phyloP scores from a whole-genome alignment of 2,329 filamentous ascomycete species.

The Diaporthe sp. region DNA sequence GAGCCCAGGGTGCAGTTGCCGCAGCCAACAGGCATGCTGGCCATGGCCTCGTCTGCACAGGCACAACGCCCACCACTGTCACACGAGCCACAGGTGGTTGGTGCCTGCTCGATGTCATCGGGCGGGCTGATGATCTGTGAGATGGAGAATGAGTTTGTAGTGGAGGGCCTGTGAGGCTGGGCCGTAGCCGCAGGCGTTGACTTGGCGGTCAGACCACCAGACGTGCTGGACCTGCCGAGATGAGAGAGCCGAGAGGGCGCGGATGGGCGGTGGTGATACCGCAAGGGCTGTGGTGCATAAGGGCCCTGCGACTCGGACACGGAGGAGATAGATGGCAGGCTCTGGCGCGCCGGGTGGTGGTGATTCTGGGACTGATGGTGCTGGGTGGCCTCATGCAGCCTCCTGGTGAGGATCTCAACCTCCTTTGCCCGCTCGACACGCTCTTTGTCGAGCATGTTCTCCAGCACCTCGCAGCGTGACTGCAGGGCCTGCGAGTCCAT shows the following conservation, averaged over 20 bases:
- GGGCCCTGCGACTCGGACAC: slow-evolving; percentile 32
- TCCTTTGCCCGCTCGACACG: slow-evolving; percentile 57
- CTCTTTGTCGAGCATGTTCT: slow-evolving; percentile 73
- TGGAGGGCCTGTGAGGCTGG: slow-evolving; percentile 44
- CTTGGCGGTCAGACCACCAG: slow-evolving; percentile 33
- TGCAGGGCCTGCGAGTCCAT: slow-evolving; percentile 75
- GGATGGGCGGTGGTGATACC: slow-evolving; percentile 39
- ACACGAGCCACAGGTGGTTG: slow-evolving; percentile 69
- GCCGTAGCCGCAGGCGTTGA: slow-evolving; percentile 35
- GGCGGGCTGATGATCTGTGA: slow-evolving; percentile 70
- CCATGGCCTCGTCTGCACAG: slow-evolving; percentile 70
- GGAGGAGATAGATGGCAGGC: slow-evolving; percentile 38
- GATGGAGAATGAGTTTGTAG: slow-evolving; percentile 60
- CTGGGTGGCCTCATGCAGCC: slow-evolving; percentile 37
- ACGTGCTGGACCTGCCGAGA: slow-evolving; percentile 36
- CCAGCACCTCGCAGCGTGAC: slow-evolving; percentile 71
- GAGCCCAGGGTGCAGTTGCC: slow-evolving; percentile 73
- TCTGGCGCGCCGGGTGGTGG: slow-evolving; percentile 37
- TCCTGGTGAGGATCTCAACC: slow-evolving; percentile 34
- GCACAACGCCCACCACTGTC: slow-evolving; percentile 65
- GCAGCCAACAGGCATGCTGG: slow-evolving; percentile 69
- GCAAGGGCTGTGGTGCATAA: slow-evolving; percentile 36
- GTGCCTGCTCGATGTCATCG: slow-evolving; percentile 54
- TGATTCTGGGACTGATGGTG: background rate
- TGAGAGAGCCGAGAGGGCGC: slow-evolving; percentile 34